phyloP scores from a whole-genome alignment of 73 alveolate species.

The Tetrahymena thermophila region DNA sequence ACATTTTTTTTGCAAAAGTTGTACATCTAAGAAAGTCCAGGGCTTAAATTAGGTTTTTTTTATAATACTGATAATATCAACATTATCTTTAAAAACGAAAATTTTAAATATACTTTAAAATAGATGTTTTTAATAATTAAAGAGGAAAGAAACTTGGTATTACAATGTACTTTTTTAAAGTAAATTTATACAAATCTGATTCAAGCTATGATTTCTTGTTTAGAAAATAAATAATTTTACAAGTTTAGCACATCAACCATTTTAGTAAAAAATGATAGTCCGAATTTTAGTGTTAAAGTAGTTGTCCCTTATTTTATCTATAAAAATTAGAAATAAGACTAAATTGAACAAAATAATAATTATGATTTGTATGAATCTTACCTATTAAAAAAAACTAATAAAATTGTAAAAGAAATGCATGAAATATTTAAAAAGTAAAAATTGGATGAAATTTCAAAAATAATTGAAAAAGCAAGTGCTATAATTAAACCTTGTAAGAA shows the following conservation, averaged over 20 bases:
- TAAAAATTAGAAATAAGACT: background rate
- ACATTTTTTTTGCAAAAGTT: too few species aligned
- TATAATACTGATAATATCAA: background rate
- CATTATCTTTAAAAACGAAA: background rate
- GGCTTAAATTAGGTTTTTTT: too few species aligned
- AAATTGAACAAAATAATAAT: too few species aligned
- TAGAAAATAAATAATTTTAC: background rate
- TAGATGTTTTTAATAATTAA: background rate
- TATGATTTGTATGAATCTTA: background rate
- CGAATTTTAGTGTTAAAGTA: background rate
- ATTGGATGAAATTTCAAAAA: background rate
- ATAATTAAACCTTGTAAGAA: too few species aligned
- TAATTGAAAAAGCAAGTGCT: too few species aligned
- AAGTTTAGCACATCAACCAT: background rate
- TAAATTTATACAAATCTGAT: background rate
- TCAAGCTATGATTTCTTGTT: background rate
- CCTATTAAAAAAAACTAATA: too few species aligned
- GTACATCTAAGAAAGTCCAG: background rate
- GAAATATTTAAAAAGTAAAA: background rate
- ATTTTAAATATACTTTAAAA: too few species aligned
- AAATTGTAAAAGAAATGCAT: background rate
- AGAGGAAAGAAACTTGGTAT: background rate
- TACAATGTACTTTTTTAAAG: too few species aligned
- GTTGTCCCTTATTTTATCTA: background rate
- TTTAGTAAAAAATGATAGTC: background rate